These are phyloP conservation scores for Gynandropsis gynandra DNA, from an alignment of 345 rosid species.

Conservation along the genomic window DNA sequence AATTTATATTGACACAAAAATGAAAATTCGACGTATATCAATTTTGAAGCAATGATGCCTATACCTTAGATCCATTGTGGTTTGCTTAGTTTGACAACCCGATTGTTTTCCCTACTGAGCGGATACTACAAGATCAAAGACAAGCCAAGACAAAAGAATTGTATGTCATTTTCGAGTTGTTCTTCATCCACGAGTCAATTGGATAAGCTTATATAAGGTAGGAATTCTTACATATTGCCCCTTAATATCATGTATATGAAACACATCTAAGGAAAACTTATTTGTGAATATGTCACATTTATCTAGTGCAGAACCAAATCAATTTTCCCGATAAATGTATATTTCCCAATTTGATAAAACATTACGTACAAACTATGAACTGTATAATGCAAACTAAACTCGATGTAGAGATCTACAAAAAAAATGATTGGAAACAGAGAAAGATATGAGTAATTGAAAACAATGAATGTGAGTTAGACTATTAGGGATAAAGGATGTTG, in stretches of 20 bases:
- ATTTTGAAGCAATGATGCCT: conserved; percentile 23
- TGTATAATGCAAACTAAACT: no score
- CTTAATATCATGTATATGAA: conserved; percentile 13
- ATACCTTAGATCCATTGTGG: conserved; percentile 21
- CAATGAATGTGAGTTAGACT: no score
- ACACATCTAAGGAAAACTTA: neutral
- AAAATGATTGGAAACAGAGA: no score
- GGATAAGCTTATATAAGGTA: conserved; percentile 13
- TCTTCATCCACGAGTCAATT: conserved; percentile 16
- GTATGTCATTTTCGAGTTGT: conserved; percentile 31
- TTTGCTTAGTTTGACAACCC: conserved; percentile 18
- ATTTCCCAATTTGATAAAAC: conserved; percentile 1
- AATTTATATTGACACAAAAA: conserved; percentile 28
- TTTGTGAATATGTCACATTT: neutral
- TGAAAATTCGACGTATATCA: conserved; percentile 40
- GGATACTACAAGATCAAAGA: conserved; percentile 9
- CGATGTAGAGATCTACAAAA: no score
- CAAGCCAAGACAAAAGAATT: conserved; percentile 13
- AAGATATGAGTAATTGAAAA: no score
- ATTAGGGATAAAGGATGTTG: no score
- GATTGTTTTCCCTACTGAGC: conserved; percentile 18
- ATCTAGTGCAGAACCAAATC: neutral
- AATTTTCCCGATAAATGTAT: neutral
- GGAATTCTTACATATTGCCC: conserved; percentile 1
- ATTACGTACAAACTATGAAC: neutral